phyloP scores from a whole-genome alignment of 192 early-diverging fungal genomes.

The Coemansia pectinata region DNA sequence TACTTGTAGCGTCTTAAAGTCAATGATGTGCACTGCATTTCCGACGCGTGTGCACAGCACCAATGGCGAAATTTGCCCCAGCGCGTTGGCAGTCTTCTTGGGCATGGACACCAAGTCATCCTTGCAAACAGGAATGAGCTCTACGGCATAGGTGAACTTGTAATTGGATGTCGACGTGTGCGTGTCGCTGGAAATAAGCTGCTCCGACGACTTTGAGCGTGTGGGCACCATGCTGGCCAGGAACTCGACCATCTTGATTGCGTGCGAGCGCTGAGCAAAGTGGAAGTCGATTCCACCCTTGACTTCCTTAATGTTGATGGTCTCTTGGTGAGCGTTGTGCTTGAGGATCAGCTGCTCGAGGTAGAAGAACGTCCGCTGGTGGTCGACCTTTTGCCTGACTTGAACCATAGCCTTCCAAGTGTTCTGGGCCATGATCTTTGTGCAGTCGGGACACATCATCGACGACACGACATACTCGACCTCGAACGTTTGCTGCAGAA shows the following conservation, averaged over 20 bases:
- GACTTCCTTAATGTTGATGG: conserved; percentile 96
- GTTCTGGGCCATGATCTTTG: conserved; percentile 92
- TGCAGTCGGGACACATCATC: conserved; percentile 97
- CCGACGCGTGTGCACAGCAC: conserved; percentile 82
- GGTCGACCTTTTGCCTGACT: conserved; percentile 95
- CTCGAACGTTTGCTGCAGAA: conserved; percentile 95
- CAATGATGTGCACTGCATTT: conserved; percentile 83
- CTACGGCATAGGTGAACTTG: conserved; percentile 96
- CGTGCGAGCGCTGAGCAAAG: conserved; percentile 85
- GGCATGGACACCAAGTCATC: conserved; percentile 93
- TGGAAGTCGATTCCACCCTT: conserved; percentile 98
- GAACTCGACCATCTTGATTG: conserved; percentile 96
- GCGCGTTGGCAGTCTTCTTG: conserved; percentile 76
- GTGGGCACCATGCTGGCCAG: conserved; percentile 82
- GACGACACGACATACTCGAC: conserved; percentile 89
- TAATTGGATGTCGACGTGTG: conserved; percentile 89
- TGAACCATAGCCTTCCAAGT: conserved; percentile 98
- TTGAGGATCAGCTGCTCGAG: conserved; percentile 98
- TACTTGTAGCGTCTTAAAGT: conserved; percentile 78
- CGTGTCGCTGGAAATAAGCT: conserved; percentile 94
- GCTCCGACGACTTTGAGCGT: conserved; percentile 88
- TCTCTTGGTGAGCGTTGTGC: conserved; percentile 96
- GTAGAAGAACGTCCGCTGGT: conserved; percentile 98
- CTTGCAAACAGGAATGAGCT: conserved; percentile 94
- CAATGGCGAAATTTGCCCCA: conserved; percentile 86